Conservation (phyloP, 2,329 filamentous ascomycete genomes). For the Pseudogymnoascus sp. region DNA sequence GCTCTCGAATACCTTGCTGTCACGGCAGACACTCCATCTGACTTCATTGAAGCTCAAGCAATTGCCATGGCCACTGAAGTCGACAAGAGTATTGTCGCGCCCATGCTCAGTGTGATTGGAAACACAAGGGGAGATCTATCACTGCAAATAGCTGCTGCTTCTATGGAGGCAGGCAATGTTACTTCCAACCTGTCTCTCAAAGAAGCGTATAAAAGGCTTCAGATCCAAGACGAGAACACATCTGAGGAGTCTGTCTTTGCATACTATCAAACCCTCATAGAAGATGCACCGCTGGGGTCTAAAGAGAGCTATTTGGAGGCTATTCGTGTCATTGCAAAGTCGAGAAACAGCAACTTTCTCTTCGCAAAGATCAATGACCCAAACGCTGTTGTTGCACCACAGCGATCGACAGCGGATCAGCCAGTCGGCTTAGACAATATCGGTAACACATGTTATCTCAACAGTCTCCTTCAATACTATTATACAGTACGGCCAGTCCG, state of each 20-base stretch:
- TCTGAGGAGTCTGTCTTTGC: conserved; percentile 26
- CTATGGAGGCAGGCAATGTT: conserved; percentile 22
- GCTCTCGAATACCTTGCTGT: conserved; percentile 53
- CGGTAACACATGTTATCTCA: conserved; percentile 95
- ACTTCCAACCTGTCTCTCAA: conserved; percentile 19
- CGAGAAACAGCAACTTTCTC: conserved; percentile 25
- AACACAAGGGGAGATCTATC: conserved; percentile 16
- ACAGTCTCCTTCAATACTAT: conserved; percentile 91
- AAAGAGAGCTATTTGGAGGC: conserved; percentile 27
- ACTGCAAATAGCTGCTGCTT: conserved; percentile 22
- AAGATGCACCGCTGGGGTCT: conserved; percentile 22
- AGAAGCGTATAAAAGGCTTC: conserved; percentile 27
- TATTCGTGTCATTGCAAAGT: conserved; percentile 25
- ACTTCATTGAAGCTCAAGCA: conserved; percentile 26
- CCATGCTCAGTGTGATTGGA: conserved; percentile 24
- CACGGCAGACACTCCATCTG: conserved; percentile 22
- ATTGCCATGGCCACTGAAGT: conserved; percentile 24
- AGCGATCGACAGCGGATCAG: conserved; percentile 38
- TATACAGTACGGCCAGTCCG: conserved; percentile 80
- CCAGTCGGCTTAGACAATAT: conserved; percentile 89
- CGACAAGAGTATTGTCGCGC: conserved; percentile 24
- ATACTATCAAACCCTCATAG: conserved; percentile 25
- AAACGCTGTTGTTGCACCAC: conserved; percentile 23
- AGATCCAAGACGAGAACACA: conserved; percentile 20
- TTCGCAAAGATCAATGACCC: conserved; percentile 28